Conservation (phyloP, 1,139 yeast genomes). For the Yamadazyma trypodendri region DNA sequence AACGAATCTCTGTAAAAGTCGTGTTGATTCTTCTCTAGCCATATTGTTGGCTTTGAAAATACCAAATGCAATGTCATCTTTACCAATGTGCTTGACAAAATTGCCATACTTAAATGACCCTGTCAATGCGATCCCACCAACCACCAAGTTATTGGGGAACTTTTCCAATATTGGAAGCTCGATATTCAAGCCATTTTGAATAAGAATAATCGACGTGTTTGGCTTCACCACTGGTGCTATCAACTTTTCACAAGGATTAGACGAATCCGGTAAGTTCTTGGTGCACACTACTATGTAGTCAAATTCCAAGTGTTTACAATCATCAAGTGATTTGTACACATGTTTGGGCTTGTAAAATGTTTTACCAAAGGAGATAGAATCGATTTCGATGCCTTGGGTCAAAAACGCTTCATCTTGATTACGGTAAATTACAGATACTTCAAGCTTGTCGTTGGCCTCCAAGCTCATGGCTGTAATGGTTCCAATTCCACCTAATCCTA, state of each 20-base stretch:
- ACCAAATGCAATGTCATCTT: conserved; percentile 57
- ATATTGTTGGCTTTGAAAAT: conserved; percentile 34
- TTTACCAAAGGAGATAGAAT: conserved; percentile 62
- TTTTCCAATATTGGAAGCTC: conserved; percentile 58
- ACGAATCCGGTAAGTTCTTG: conserved; percentile 70
- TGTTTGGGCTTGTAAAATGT: conserved; percentile 55
- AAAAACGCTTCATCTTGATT: conserved; percentile 60
- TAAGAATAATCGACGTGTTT: conserved; percentile 55
- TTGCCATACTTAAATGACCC: conserved; percentile 56
- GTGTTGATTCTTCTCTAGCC: conserved; percentile 19
- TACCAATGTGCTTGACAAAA: conserved; percentile 54
- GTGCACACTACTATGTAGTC: conserved; percentile 70
- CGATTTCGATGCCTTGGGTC: conserved; percentile 55
- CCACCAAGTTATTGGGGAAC: conserved; percentile 57
- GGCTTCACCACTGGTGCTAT: conserved; percentile 54
- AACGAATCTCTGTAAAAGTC: conserved; percentile 41
- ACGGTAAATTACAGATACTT: conserved; percentile 62
- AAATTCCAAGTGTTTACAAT: conserved; percentile 36
- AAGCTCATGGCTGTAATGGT: conserved; percentile 64
- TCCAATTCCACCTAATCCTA: conserved; percentile 63
- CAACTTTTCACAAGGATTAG: conserved; percentile 55
- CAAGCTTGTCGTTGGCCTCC: conserved; percentile 40
- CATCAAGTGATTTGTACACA: conserved; percentile 41
- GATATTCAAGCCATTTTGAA: conserved; percentile 76
- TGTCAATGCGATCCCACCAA: conserved; percentile 71